Base-by-base conservation (phyloP, 169 alveolate species). In the Cryptosporidium baileyi region DNA sequence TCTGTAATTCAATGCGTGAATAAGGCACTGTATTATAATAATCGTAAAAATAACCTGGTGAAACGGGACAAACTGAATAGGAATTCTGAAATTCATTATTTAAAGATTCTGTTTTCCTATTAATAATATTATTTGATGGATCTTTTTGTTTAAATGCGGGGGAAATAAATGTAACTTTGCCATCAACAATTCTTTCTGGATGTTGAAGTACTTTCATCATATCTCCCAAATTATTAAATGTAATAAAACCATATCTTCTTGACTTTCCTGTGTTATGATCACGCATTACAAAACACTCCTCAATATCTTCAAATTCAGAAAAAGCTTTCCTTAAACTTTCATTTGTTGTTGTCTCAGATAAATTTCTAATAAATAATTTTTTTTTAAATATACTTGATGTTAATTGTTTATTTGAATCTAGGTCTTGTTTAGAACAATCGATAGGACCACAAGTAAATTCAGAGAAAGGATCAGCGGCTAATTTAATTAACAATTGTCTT, bases 321-420 rank as follows among this genome's bases (percentile, higher is more conserved):
- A 92, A 92, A 24, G 81, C 82, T 2, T 34, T 32, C 59, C 91
- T 65, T 45, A 92, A 49, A 28, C 90, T 88, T 24, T 80, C 92
- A 3, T 60, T 89, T 13, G 90, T 90, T 1, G 94, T 89, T 26
- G 88, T 57, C 54, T 90, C 92, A 13, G 91, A 85, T 17, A 92
- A 63, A 74, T 92, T 92, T 30, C 95, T 80, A 9, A 92, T 89
- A 49, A 92, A 92, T 44, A 92, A 88, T 89, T 92, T 92, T 54
- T 79, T 82, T 19, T 74, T 74, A 24, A 57, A 74, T 9, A 74
- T 74, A 19, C 51, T 67, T 89, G 89, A 80, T 45, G 89, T 80
- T 62, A 44, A 74, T 54, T 34, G 94, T 40, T 45, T 60, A 61
- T 22, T 63, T 3, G 65, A 63, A 34, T 60, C 91, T 57, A 81